phyloP scores from a whole-genome alignment of 352 stramenopile species.

The Phytophthora europaea region DNA sequence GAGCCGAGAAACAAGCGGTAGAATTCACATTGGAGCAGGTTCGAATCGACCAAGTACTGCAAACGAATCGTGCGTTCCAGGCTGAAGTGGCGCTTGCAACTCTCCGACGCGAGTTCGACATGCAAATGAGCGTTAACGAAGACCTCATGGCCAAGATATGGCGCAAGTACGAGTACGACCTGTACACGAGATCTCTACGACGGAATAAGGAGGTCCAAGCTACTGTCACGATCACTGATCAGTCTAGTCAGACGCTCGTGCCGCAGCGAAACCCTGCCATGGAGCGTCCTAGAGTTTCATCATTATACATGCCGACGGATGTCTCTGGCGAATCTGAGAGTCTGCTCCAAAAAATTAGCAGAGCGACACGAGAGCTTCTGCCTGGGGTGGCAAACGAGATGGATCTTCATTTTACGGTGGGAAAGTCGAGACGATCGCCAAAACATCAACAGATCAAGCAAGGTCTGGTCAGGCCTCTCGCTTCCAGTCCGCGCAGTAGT shows the following conservation, averaged over 20 bases:
- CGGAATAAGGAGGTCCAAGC: conserved; percentile 71
- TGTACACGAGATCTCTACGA: conserved; percentile 70
- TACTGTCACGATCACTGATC: conserved; percentile 48
- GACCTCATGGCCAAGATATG: conserved; percentile 67
- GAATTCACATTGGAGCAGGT: conserved; percentile 43
- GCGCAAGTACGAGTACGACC: conserved; percentile 66
- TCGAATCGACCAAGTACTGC: conserved; percentile 55
- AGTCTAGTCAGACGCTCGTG: conserved; percentile 67
- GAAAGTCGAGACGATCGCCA: conserved; percentile 22
- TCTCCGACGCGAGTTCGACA: conserved; percentile 58
- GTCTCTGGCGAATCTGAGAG: conserved; percentile 37
- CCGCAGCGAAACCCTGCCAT: conserved; percentile 72
- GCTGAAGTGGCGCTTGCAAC: conserved; percentile 50
- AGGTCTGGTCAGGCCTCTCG: conserved; percentile 31
- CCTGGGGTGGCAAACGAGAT: conserved; percentile 57
- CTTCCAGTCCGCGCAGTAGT: conserved; percentile 35
- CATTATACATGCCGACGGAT: conserved; percentile 58
- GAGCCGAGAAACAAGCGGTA: conserved; percentile 25
- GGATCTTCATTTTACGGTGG: conserved; percentile 25
- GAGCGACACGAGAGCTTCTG: conserved; percentile 52
- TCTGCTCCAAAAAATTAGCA: conserved; percentile 74
- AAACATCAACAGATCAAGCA: conserved; percentile 22
- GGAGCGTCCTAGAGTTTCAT: conserved; percentile 61
- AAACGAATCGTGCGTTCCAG: conserved; percentile 57
- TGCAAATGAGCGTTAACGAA: conserved; percentile 59